Percentiles rank a stretch among this genome's conserved stretches.
Evolutionary conservation across 306 rosid genomes (phyloP).

Genomic region (Rubus parviflorus): DNA sequence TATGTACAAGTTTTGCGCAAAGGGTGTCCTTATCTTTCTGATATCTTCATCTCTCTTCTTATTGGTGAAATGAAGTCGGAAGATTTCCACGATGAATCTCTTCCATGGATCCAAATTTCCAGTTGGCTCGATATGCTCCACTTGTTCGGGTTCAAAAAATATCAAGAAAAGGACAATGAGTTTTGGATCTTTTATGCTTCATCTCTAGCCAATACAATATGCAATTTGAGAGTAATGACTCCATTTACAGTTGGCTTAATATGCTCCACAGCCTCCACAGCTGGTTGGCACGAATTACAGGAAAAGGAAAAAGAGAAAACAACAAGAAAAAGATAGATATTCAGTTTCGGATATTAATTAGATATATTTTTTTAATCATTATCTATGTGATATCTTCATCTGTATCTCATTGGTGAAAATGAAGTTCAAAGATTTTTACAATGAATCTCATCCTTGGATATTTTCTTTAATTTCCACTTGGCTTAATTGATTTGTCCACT

Average conservation of each 20-base stretch:
- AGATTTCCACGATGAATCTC: slow-evolving; percentile 13
- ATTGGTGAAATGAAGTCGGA: slow-evolving; percentile 21
- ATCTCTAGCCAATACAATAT: background rate
- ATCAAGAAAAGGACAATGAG: background rate
- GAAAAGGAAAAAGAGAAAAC: background rate
- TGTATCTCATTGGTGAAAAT: background rate
- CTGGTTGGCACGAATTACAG: background rate
- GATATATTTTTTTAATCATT: background rate
- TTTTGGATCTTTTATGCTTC: background rate
- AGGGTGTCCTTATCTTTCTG: slow-evolving; percentile 15
- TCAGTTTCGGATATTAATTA: no score
- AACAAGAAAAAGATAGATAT: background rate
- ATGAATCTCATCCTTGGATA: background rate
- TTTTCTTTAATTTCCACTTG: no score
- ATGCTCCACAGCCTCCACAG: background rate
- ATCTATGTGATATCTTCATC: slow-evolving; percentile 15
- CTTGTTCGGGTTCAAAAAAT: background rate
- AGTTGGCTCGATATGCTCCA: background rate
- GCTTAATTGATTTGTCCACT: no score
- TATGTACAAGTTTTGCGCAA: background rate
- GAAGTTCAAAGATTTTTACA: background rate
- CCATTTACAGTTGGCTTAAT: background rate
- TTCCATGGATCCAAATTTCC: background rate
- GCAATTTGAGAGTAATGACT: background rate
- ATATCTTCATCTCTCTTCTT: slow-evolving; percentile 25